phyloP scores from a whole-genome alignment of 306 rosid species.

The Cucumis sativus region DNA sequence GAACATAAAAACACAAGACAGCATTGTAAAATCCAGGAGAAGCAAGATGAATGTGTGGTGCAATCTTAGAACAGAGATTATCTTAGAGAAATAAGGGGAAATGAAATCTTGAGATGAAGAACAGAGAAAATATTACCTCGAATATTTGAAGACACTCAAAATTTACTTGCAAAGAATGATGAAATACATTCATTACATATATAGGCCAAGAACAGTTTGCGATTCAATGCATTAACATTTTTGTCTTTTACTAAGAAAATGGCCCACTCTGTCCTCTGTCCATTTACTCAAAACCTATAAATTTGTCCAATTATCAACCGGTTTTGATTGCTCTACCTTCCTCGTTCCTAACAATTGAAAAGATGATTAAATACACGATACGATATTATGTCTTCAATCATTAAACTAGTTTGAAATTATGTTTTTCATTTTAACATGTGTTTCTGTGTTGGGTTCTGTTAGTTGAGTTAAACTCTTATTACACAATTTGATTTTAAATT shows the following conservation, averaged over 20 bases:
- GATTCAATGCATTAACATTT: background rate
- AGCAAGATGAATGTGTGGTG: background rate
- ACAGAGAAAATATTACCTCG: background rate
- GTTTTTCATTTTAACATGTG: too few relatives aligned
- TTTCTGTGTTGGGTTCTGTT: too few relatives aligned
- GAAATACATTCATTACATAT: background rate
- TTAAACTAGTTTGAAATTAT: too few relatives aligned
- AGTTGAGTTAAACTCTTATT: too few relatives aligned
- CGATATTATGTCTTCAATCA: too few relatives aligned
- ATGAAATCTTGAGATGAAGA: background rate
- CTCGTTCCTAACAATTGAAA: too few relatives aligned
- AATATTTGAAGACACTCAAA: background rate
- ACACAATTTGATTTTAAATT: too few relatives aligned
- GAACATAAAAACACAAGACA: background rate
- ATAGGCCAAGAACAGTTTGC: background rate
- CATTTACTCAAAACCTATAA: background rate
- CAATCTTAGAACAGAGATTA: background rate
- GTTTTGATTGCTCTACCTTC: background rate
- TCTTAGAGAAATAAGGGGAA: background rate
- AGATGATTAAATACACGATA: too few relatives aligned
- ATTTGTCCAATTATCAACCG: background rate
- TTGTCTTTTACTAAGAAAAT: background rate
- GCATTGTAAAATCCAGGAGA: background rate
- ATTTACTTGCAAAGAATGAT: background rate
- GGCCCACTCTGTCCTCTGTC: background rate